Evolutionary conservation across 805 yeast genomes (phyloP), one percentile per base, ranked within the genome.

Genomic region (Ogataea ramenticola): DNA sequence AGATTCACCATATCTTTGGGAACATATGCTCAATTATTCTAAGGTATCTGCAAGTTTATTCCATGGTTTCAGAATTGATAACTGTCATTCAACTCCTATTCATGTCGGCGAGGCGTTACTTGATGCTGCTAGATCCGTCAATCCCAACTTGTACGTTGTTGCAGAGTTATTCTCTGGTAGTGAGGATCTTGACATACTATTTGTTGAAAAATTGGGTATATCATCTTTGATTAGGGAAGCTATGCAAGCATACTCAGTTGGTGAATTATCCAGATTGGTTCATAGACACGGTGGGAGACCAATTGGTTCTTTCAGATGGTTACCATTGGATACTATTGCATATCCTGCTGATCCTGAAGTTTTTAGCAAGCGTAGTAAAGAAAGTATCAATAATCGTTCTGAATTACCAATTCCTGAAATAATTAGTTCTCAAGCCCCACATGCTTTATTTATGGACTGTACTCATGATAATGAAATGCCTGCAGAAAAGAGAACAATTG

Each of bases 391-490:
- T 36, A 61, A 71, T 30, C 70, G 67, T 21, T 77, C 89, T 6
- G 89, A 84, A 58, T 66, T 84, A 48, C 79, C 79, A 47, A 72
- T 86, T 40, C 91, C 95, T 2, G 73, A 72, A 50, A 69, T 77
- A 10, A 70, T 91, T 39, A 70, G 80, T 1, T 71, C 82, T 4
- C 76, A 81, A 37, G 79, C 82, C n/a, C 95, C 96, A 4, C 97
- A 89, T 65, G 96, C 98, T 0, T 69, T 93, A 53, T 84, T 91
- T 54, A 91, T 93, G 97, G 98, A 93, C 58, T 91, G 97, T 57
- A 90, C 98, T 2, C 99, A 91, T 61, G 99, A 91, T 62, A 91
- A 91, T 58, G 93, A 89, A 64, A 82, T 80, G 19, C 96, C 97
- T 2, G 75, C 72, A 36, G 95, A 91, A 53, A 88, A 85, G 64